Evolutionary conservation across 2,329 filamentous ascomycete genomes (phyloP), one percentile per base, ranked within the genome.

Genomic region (Coleophoma eucalyptorum): DNA sequence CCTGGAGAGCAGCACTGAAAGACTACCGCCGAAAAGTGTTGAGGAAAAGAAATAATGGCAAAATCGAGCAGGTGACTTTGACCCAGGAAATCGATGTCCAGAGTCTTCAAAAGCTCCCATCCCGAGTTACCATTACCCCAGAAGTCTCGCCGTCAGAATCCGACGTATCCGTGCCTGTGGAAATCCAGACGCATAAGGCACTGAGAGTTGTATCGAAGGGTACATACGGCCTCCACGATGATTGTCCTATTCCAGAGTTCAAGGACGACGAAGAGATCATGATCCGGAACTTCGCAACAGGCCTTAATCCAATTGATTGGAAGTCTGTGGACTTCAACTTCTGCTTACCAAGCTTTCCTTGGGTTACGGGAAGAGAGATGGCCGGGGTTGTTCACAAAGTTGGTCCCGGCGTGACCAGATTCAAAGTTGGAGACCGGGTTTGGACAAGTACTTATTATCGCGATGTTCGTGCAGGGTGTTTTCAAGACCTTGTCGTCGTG

Each of bases 281-380:
- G 42, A 44, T 44, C 16, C 42, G 42, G 10, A 44, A 44, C 26
- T 32, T 31, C 20, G 42, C 42, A 13, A 33, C 42, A 7, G 42
- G 42, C 13, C 26, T 44, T n/a, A 44, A 44, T 44, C 42, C 42
- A 12, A 44, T 44, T 32, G 42, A 44, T 20, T 44, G 42, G 42
- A 44, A 70, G 53, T 66, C 62, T 6, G 69, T 71, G 32, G 68
- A 69, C 43, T 71, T 67, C 53, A 67, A 69, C 43, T 72, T 70
- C 54, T 71, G 69, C 46, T 57, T 72, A 31, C 69, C 69, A 2
- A 55, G 59, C 13, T 44, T 44, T 10, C 42, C 42, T n/a, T 44
- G 42, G 42, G 42, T 44, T 6, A 32, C 40, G 12, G 46, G 46
- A 32, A 26, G 40, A 33, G 46, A 48, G 21, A 41, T 40, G 26